Evolutionary conservation across 805 yeast genomes (phyloP), one percentile per base, ranked within the genome.

Genomic region (Blastobotrys americana): DNA sequence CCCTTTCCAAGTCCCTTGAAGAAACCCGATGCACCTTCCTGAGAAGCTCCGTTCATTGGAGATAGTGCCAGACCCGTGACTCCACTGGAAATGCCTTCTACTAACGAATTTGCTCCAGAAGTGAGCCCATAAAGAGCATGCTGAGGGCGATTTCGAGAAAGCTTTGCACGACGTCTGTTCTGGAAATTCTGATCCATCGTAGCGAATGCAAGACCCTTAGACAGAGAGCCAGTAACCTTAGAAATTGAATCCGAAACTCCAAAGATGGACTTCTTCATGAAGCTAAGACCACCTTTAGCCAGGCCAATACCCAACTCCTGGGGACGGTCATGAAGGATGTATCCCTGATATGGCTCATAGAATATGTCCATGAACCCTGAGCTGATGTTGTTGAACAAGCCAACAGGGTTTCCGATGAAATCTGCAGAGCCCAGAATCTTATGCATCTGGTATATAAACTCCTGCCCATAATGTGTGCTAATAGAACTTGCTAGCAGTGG

Each of bases 331-430:
- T 84, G 90, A 76, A 93, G 77, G 40, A 90, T 78, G 55, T 86
- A 85, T 0, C 99, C 99, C 59, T 88, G 93, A 57, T 90, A 93
- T 2, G 99, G 99, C 59, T 90, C 97, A 60, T 93, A 93, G 62
- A 93, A 93, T 16, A 93, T 83, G 63, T 93, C 99, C 77, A 88
- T 76, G 8, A 93, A 93, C 42, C 99, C 99, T 0, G 97, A 87
- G 46, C 95, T 81, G 46, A 93, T 70, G 54, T 88, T 89, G 61
- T 86, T 93, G 69, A 93, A 93, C 49, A 93, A 68, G 1, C 98
- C 98, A 22, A 94, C 97, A 0, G 99, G 99, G 54, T 94, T 93
- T 18, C 98, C 99, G 41, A 93, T 67, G 53, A 93, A 78, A 64
- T 94, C 98, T 0, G 97, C 98, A 16, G 96, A 87, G 0, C 99